Evolutionary conservation across 2,329 filamentous ascomycete genomes (phyloP), one percentile per base, ranked within the genome.

Genomic region (Phialophora tarda): DNA sequence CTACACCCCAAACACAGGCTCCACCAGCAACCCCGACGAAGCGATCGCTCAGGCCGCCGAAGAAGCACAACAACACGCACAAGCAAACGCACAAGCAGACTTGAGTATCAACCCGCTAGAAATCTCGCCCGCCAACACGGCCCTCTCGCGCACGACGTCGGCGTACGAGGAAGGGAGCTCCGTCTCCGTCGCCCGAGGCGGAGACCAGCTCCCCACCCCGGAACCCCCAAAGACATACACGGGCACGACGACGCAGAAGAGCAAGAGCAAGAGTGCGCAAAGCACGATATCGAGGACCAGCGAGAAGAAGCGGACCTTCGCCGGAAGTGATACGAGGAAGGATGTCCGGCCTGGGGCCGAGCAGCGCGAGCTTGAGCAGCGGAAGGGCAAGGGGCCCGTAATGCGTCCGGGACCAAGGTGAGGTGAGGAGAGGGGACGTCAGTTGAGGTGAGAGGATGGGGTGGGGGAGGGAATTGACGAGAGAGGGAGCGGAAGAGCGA

Each of bases 71-170:
- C 14, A n/a, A 44, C 4, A 41, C 38, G 34, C 34, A 14, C 38
- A 17, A 34, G 32, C 14, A 41, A 5, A n/a, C 5, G 5, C 38
- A 44, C 38, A n/a, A 44, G 38, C 38, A n/a, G 38, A n/a, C 17
- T 7, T 44, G 38, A 44, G 21, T 7, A 8, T 44, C 41, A 69
- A 69, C 51, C 63, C 67, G 10, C 61, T 69, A 2, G 61, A 66
- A 12, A 57, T 61, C 30, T 63, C 59, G 23, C 67, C 67, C 5
- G 67, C 67, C 24, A 66, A 69, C 38, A 41, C 6, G 38, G 17
- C 14, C 5, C 17, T 44, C 38, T 44, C 38, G 17, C 4, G 17
- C 38, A 41, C 38, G 38, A 44, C 17, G 17, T 44, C 38, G 34
- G 34, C 12, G 7, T 44, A 44, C 38, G 38, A 44, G 38, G 38